These are phyloP conservation scores for Pleurotus citrinopileatus DNA, from an alignment of 768 basidiomycete species.

Conservation along the genomic window DNA sequence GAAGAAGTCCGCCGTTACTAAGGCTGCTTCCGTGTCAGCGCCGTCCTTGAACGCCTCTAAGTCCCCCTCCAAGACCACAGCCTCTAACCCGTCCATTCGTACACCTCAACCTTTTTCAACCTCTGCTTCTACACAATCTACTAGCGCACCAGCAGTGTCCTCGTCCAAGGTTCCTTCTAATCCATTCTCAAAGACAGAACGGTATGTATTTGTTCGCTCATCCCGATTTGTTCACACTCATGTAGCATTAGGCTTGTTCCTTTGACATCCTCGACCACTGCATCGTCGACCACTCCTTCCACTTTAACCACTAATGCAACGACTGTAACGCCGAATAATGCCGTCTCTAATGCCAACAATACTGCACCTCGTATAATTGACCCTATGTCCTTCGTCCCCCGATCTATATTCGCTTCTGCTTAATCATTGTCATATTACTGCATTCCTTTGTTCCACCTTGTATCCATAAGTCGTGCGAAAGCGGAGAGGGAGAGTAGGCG, in stretches of 20 bases:
- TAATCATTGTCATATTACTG: constrained; percentile 32
- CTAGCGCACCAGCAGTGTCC: constrained; percentile 14
- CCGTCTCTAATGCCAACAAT: constrained; percentile 18
- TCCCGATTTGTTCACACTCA: constrained; percentile 52
- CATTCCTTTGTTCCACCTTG: constrained; percentile 14
- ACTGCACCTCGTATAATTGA: constrained; percentile 31
- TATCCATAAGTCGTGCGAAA: constrained; percentile 55
- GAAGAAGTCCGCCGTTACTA: constrained; percentile 37
- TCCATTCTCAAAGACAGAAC: constrained; percentile 52
- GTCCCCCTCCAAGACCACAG: not conserved
- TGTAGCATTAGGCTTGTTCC: constrained; percentile 53
- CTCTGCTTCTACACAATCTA: constrained; percentile 18
- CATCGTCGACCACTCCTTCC: constrained; percentile 13
- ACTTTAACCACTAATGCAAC: constrained; percentile 19
- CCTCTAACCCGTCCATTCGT: too few species aligned
- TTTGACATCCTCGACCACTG: constrained; percentile 19
- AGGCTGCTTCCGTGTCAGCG: constrained; percentile 16
- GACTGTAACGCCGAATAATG: constrained; percentile 18
- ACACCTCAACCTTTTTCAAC: too few species aligned
- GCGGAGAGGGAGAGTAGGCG: constrained; percentile 70
- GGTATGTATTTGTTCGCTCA: constrained; percentile 49
- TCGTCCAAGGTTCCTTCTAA: constrained; percentile 15
- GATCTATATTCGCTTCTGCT: constrained; percentile 62
- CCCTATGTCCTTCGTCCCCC: constrained; percentile 58
- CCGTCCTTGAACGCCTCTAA: constrained; percentile 32